Base-by-base conservation (phyloP, 345 rosid genomes). In the Eutrema heterophyllum region DNA sequence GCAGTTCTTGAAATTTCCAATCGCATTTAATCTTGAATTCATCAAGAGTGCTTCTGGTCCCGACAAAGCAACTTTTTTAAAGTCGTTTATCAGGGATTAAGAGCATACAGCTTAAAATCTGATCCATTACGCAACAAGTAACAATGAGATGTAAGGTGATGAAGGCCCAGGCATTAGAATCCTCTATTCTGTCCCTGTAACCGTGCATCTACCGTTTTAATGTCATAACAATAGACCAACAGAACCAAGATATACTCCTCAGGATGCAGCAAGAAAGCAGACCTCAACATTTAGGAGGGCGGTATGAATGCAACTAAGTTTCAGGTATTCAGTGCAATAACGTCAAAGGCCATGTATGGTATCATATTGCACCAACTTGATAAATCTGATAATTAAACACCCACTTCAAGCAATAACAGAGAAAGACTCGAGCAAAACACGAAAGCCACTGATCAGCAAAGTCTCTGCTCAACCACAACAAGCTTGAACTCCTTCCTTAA, bases 381-480 rank as follows among this genome's bases (percentile, higher is more conserved):
- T 56, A n/a, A 46, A 59, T 48, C 44, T 43, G 44, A 55, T 6
- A 69, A 14, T 3, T 1, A 14, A 36, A 49, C 67, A 24, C 67
- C 10, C 7, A 71, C 60, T 71, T 53, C 56, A 53, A 30, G 64
- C 35, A 72, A 72, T 0, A 53, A 53, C 27, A 33, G 55, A 72
- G 30, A 29, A 18, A 43, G 3, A 21, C 15, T 29, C 18, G 53
- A 51, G 41, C 35, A 70, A 60, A 21, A 61, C 67, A 30, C 54
- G 14, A 69, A 24, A n/a, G 3, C 11, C 27, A 46, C 0, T n/a
- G 38, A 58, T 2, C 49, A 58, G 67, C 7, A 24, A 27, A 36
- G 50, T 48, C 64, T 48, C 49, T 38, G 13, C 30, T 70, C 50
- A 49, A 15, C 10, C 14, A 5, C 2, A 69, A 60, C n/a, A 10